Base-by-base conservation (phyloP, 129 eudicot genomes). In the Centella asiatica region DNA sequence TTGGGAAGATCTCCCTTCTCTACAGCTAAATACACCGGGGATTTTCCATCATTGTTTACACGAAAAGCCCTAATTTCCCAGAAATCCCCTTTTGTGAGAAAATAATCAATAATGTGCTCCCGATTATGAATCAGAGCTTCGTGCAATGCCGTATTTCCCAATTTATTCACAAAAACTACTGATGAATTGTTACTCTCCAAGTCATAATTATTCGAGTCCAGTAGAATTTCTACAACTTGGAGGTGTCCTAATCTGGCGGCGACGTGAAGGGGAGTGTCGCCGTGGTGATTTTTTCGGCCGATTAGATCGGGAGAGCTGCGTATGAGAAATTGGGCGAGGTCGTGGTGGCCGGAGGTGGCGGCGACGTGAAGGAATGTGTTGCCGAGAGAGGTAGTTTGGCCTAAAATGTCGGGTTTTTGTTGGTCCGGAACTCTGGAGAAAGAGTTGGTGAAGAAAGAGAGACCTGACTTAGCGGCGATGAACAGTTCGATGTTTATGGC, bases 61-160 rank as follows among this genome's bases (percentile, higher is more conserved):
- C 31, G 36, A 51, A 37, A 32, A 3, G 6, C 33, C 37, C 20
- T 15, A 13, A 7, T 45, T 12, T 76, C 51, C n/a, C 18, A 53
- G 45, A 39, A 54, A 11, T 48, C 46, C 14, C 36, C 14, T 68
- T 28, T 19, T 5, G 31, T 20, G 17, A 46, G 48, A 31, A 72
- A 39, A 32, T 13, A 33, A 28, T 27, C 20, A 14, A 62, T 75
- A 48, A 67, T 56, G 1, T 18, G 4, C 28, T 62, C 34, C 8
- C 18, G 55, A 7, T 47, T 47, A 46, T 72, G 65, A 18, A 59
- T 61, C 6, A 72, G 25, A 18, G 82, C 82, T 67, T 71, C 77
- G 6, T 78, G 83, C 75, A 78, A 51, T 27, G 76, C 57, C 6
- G 83, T 72, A 42, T 78, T 73, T 22, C 83, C 78, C 18, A 27